Conservation (phyloP, 169 alveolate genomes). For the Cystoisospora suis region DNA sequence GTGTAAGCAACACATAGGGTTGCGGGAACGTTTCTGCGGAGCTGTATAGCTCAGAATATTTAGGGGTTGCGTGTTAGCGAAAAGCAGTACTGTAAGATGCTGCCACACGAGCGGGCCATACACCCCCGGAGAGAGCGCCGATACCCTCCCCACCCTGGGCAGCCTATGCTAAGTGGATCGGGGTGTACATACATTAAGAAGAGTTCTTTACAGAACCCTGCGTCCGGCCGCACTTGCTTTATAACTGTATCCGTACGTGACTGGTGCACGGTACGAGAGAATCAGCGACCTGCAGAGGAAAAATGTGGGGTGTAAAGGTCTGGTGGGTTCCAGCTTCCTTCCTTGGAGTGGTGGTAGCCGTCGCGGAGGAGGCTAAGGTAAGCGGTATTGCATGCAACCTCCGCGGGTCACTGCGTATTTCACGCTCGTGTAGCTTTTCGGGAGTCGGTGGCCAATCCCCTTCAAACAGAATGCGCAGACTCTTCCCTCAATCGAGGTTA, state of each 20-base stretch:
- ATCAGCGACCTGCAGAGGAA: neutral
- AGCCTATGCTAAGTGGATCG: neutral
- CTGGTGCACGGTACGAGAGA: neutral
- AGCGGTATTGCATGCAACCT: neutral
- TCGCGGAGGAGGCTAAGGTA: neutral
- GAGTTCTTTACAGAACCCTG: neutral
- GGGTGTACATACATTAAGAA: neutral
- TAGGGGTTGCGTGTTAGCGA: neutral
- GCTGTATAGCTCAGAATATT: no score
- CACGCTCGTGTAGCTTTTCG: neutral
- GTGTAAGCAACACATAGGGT: no score
- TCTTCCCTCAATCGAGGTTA: constrained; percentile 66
- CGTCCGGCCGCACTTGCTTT: neutral
- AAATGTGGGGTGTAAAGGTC: neutral
- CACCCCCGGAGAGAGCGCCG: neutral
- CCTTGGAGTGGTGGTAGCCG: neutral
- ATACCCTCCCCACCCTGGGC: neutral
- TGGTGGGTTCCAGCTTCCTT: neutral
- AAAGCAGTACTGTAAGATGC: neutral
- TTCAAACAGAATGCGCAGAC: constrained; percentile 66
- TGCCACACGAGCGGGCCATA: neutral
- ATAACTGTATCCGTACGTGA: neutral
- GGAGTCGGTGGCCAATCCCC: constrained; percentile 58
- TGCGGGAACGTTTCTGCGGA: no score
- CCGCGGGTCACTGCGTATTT: neutral